Evolutionary conservation across 1,284 basidiomycete genomes (phyloP), one percentile per base, ranked within the genome.

Genomic region (Boletus albobrunnescens): DNA sequence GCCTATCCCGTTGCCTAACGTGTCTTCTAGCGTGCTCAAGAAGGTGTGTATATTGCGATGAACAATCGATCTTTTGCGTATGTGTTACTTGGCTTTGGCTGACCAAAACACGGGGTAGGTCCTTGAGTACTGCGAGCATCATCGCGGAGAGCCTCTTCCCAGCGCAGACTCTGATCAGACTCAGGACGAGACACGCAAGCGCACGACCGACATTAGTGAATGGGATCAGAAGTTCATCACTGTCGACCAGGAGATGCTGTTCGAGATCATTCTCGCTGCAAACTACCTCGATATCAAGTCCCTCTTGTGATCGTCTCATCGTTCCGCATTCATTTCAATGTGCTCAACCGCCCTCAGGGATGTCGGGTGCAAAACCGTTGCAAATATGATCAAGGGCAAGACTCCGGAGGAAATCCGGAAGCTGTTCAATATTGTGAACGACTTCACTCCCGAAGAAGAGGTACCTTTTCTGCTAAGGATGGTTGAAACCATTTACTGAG

Each of bases 261-360:
- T 99, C 58, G 96, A 99, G 76, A 99, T 99, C 68, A 99, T 99
- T 69, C 85, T 99, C 51, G 96, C 96, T 9, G 96, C 96, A 53
- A 99, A 99, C 77, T 99, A 99, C 73, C 87, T 99, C 61, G 96
- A 99, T 69, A 99, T 99, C 79, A 99, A 99, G 77, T 89, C 94
- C 30, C 81, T 99, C 38, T 83, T 99, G 94, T 95, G 59, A 59
- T 88, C 76, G 23, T 19, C 36, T 14, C 23, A 14, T 36, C 13
- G 37, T 36, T 23, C 9, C 38, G 38, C 14, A 36, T 47, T 37
- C 19, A n/a, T 38, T 32, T 12, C 9, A n/a, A 45, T 13, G 41
- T 33, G 51, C 36, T 45, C 35, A 49, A 31, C 44, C 27, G 11
- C 26, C 22, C 41, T 22, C 61, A 95, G 93, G 56, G 96, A 99